Conservation (phyloP, 208 protist species). For the Crithidia thermophila region DNA sequence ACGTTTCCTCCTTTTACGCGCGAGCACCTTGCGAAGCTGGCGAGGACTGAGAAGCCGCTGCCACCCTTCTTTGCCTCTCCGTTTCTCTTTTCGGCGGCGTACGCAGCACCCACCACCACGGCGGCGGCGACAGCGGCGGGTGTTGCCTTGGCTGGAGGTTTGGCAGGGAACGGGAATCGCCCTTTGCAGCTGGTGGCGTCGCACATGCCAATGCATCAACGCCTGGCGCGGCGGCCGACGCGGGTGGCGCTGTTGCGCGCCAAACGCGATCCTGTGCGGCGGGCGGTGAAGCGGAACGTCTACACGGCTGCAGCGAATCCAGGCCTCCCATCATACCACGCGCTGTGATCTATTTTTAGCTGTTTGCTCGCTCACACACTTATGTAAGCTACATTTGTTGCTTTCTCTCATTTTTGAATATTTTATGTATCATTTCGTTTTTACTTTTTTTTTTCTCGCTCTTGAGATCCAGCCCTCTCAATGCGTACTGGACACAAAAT, state of each 20-base stretch:
- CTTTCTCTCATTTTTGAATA: conserved; percentile 4
- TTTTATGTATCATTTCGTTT: conserved; percentile 5
- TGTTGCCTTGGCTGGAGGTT: too few relatives aligned
- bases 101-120: not conserved
- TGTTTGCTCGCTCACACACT: too few relatives aligned
- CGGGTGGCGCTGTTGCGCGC: not conserved
- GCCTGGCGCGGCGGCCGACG: not conserved
- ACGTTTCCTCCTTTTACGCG: not conserved
- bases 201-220: not conserved
- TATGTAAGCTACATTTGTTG: too few relatives aligned
- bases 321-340: not conserved
- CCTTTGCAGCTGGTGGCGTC: conserved; percentile 7
- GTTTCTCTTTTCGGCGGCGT: not conserved
- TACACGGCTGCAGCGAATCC: conserved; percentile 8
- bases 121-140: too few relatives aligned
- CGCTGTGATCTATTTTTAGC: not conserved
- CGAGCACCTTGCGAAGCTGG: not conserved
- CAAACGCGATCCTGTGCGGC: conserved; percentile 24
- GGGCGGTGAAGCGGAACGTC: conserved; percentile 33
- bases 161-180: too few relatives aligned
- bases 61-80: conserved; percentile 10
- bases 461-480: too few relatives aligned
- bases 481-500: too few relatives aligned
- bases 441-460: conserved; percentile 2
- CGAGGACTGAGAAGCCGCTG: not conserved